Conservation (phyloP, 768 basidiomycete genomes). For the Lactarius psammicola region DNA sequence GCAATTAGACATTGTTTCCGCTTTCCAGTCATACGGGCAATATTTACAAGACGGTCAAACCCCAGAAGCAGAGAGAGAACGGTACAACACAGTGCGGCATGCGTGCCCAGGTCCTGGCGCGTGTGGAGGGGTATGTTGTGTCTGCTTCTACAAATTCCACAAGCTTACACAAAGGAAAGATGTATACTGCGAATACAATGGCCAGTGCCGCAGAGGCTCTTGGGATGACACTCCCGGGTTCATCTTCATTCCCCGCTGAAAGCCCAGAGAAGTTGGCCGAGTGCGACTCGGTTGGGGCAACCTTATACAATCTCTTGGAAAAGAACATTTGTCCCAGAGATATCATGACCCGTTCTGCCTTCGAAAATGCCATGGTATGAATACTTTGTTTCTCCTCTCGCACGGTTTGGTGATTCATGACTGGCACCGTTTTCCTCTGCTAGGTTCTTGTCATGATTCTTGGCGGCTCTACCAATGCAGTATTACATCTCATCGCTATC, state of each 20-base stretch:
- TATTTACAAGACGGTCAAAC: constrained; percentile 90
- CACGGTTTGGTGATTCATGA: background rate
- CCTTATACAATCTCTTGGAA: constrained; percentile 85
- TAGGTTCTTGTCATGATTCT: constrained; percentile 95
- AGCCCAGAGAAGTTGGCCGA: constrained; percentile 86
- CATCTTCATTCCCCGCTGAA: constrained; percentile 95
- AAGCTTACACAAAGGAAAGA: constrained; percentile 46
- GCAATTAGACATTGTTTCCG: constrained; percentile 91
- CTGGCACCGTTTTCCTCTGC: background rate
- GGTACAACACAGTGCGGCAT: constrained; percentile 85
- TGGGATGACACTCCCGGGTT: constrained; percentile 95
- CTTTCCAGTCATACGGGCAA: constrained; percentile 97
- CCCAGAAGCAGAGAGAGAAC: constrained; percentile 71
- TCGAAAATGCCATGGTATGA: constrained; percentile 94
- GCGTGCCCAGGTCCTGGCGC: constrained; percentile 98
- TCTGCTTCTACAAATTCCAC: constrained; percentile 1
- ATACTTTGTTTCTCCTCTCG: constrained; percentile 16
- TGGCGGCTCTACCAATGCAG: constrained; percentile 97
- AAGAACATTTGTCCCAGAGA: constrained; percentile 91
- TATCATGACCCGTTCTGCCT: constrained; percentile 95
- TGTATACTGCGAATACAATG: constrained; percentile 99
- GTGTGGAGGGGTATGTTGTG: constrained; percentile 78
- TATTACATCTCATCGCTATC: constrained; percentile 94
- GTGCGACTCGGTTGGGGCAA: constrained; percentile 73
- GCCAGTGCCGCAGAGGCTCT: constrained; percentile 92